These are phyloP conservation scores for Epichloe brachyelytri DNA, from an alignment of 2,329 filamentous ascomycete species.

Conservation along the genomic window DNA sequence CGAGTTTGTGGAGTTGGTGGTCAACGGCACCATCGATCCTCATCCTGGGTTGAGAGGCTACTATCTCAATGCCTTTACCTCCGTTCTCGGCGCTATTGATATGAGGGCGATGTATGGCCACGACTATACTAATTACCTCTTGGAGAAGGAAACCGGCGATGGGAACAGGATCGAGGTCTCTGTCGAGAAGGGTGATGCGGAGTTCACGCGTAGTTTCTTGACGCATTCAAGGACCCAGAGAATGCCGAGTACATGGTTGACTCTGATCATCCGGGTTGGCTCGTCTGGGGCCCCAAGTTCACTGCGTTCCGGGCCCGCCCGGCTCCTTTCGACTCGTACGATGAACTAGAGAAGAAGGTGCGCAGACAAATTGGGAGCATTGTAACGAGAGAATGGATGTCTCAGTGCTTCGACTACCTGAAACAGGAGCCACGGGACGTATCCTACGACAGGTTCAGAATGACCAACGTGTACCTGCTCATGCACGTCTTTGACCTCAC, in stretches of 20 bases:
- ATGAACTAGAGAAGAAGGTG: conserved; percentile 62
- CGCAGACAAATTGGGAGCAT: conserved; percentile 69
- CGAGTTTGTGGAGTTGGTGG: conserved; percentile 71
- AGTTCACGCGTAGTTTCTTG: conserved; percentile 70
- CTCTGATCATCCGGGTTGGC: conserved; percentile 85
- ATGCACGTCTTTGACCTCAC: conserved; percentile 86
- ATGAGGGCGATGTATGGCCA: conserved; percentile 77
- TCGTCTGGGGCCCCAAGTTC: conserved; percentile 87
- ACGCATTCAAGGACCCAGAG: conserved; percentile 57
- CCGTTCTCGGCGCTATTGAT: conserved; percentile 73
- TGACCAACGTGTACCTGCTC: conserved; percentile 74
- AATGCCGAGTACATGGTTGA: conserved; percentile 78
- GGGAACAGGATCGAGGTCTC: conserved; percentile 62
- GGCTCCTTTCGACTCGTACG: conserved; percentile 55
- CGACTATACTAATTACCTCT: conserved; percentile 73
- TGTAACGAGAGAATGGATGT: conserved; percentile 75
- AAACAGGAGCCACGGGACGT: conserved; percentile 90
- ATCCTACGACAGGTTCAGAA: conserved; percentile 73
- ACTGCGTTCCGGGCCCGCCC: conserved; percentile 65
- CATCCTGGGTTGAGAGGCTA: conserved; percentile 76
- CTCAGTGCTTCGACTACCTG: conserved; percentile 78
- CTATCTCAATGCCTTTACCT: conserved; percentile 66
- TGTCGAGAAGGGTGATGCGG: conserved; percentile 60
- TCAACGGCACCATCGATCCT: conserved; percentile 72
- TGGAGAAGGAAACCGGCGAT: conserved; percentile 60